Conservation (phyloP, 1,284 basidiomycete species). For the Cutaneotrichosporon spelunceum region DNA sequence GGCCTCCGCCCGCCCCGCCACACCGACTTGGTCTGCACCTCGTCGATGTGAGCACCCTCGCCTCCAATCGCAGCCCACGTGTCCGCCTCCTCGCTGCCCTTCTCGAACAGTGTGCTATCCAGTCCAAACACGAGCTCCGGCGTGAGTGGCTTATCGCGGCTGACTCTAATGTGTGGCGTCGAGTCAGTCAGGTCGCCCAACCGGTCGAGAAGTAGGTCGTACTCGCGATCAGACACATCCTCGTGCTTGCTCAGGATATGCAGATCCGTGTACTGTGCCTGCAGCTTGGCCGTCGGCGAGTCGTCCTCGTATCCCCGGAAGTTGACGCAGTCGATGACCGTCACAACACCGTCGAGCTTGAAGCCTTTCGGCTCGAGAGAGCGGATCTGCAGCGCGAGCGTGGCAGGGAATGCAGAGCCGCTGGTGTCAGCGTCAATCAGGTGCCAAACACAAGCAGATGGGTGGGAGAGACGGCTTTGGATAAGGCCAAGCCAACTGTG, state of each 20-base stretch:
- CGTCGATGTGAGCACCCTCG: conserved; percentile 61
- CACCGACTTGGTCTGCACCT: conserved; percentile 74
- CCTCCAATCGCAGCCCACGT: conserved; percentile 34
- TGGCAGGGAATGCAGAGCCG: conserved; percentile 71
- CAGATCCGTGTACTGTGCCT: conserved; percentile 87
- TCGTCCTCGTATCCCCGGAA: conserved; percentile 85
- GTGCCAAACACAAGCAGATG: neutral
- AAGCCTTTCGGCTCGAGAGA: conserved; percentile 74
- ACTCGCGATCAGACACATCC: conserved; percentile 64
- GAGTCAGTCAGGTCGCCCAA: conserved; percentile 82
- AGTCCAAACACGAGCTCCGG: conserved; percentile 77
- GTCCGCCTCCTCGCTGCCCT: conserved; percentile 39
- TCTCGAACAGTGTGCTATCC: conserved; percentile 69
- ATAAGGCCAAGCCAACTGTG: neutral
- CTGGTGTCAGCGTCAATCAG: conserved; percentile 52
- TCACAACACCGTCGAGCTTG: conserved; percentile 80
- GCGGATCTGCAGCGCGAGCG: conserved; percentile 84
- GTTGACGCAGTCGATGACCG: conserved; percentile 81
- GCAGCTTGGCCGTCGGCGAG: conserved; percentile 81
- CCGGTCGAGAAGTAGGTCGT: conserved; percentile 78
- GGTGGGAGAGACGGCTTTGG: too few species aligned
- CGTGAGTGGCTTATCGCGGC: conserved; percentile 50
- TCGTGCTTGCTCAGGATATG: conserved; percentile 90
- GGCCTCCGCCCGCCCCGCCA: conserved; percentile 53
- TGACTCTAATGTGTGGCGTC: conserved; percentile 73